A percentile compares a stretch with the other conserved stretches of the same genome.
Conservation (phyloP, 2,329 filamentous ascomycete species). For the Aureobasidium pullulans region DNA sequence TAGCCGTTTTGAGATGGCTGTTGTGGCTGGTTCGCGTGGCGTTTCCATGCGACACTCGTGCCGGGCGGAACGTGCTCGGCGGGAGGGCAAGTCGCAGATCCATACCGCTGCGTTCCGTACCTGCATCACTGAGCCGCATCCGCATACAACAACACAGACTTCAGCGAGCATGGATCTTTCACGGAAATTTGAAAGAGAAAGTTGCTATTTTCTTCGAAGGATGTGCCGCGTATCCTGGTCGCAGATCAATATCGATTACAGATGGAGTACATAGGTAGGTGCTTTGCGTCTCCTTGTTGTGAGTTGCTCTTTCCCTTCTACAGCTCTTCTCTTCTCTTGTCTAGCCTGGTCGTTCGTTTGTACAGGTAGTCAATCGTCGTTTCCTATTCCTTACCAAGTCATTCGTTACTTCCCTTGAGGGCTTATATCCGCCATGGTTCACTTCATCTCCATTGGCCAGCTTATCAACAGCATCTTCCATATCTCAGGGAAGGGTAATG, state of each 20-base stretch:
- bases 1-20: background rate
- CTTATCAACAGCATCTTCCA: conserved; percentile 1
- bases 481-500: background rate
- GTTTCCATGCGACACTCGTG: background rate
- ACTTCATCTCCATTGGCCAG: background rate
- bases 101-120: background rate
- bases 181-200: background rate
- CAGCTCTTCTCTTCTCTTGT: background rate
- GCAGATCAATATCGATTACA: background rate
- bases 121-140: background rate
- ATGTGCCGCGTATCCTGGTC: background rate
- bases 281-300: background rate
- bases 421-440: background rate
- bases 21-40: background rate
- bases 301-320: background rate
- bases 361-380: background rate
- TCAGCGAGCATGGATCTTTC: background rate
- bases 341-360: background rate
- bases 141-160: background rate
- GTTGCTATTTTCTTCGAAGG: background rate
- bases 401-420: background rate
- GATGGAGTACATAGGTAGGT: background rate
- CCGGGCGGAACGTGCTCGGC: background rate
- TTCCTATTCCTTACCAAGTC: background rate
- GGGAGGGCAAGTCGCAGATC: background rate